Conservation (phyloP, 306 rosid species). For the Myrica gale region DNA sequence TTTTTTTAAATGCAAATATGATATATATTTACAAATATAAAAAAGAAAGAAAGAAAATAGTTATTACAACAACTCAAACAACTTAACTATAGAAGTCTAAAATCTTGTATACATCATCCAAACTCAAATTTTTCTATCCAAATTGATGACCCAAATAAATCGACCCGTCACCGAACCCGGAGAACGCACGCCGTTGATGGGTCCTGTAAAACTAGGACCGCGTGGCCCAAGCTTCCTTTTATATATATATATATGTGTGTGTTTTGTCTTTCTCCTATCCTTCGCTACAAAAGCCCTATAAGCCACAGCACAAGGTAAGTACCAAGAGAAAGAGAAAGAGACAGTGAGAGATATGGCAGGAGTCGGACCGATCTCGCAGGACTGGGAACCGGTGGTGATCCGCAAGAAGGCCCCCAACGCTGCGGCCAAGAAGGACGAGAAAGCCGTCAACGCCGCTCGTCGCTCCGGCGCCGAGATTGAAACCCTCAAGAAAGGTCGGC, state of each 20-base stretch:
- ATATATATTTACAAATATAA: too few species aligned
- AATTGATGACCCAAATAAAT: too few species aligned
- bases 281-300: background rate
- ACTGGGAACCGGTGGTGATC: slow-evolving; percentile 88
- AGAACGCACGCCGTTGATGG: background rate
- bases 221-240: background rate
- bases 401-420: slow-evolving; percentile 83
- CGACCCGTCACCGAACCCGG: too few species aligned
- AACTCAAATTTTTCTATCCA: too few species aligned
- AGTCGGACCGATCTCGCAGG: slow-evolving; percentile 70
- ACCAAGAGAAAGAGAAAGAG: too few species aligned
- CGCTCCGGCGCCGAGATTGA: slow-evolving; percentile 83
- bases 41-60: too few species aligned
- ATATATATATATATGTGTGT: background rate
- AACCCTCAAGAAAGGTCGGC: slow-evolving; percentile 63
- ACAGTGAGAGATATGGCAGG: slow-evolving; percentile 52
- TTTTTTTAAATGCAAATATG: too few species aligned
- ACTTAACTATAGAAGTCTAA: too few species aligned
- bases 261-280: background rate
- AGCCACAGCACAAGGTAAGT: too few species aligned
- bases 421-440: slow-evolving; percentile 88
- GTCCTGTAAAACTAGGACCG: background rate
- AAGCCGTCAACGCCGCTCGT: slow-evolving; percentile 94
- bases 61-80: too few species aligned
- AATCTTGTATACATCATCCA: too few species aligned